Evolutionary conservation across 163 green algal genomes (phyloP).

Genomic region (Prototheca stagnorum): DNA sequence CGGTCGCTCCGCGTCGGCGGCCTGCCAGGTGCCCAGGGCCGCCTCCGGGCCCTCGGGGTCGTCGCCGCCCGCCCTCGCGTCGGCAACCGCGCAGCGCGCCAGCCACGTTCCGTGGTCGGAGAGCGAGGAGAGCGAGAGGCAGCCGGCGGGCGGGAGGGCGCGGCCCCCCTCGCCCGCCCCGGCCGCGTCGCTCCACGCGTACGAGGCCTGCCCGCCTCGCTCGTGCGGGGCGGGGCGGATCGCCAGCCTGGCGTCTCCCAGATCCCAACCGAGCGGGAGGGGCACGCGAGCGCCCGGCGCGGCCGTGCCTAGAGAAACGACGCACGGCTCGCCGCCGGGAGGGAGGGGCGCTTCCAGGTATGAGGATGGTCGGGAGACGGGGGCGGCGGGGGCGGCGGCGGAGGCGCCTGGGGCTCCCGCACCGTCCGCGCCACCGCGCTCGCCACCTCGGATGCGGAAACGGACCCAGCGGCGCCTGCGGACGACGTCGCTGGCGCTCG

Average conservation of each 20-base stretch:
- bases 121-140: conserved; percentile 30
- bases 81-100: conserved; percentile 39
- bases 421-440: too few species aligned
- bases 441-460: neutral
- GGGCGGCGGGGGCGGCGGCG: too few species aligned
- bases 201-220: neutral
- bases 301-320: conserved; percentile 43
- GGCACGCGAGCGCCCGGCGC: conserved; percentile 37
- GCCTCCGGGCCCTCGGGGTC: neutral
- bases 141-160: too few species aligned
- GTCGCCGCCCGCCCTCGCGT: too few species aligned
- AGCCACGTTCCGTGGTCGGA: conserved; percentile 45
- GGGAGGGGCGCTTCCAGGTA: too few species aligned
- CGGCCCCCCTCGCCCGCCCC: conserved; percentile 14
- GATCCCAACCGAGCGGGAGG: conserved; percentile 45
- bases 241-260: conserved; percentile 40
- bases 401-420: too few species aligned
- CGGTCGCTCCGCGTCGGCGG: neutral
- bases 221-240: conserved; percentile 29
- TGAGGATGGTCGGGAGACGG: too few species aligned
- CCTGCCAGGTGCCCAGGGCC: neutral
- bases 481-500: conserved; percentile 21
- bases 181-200: conserved; percentile 34
- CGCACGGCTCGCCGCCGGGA: neutral
- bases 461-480: conserved; percentile 33